Percentiles rank a stretch among this genome's conserved stretches.
phyloP scores from a whole-genome alignment of 495 filamentous ascomycete species.

The Annulohypoxylon moriforme region DNA sequence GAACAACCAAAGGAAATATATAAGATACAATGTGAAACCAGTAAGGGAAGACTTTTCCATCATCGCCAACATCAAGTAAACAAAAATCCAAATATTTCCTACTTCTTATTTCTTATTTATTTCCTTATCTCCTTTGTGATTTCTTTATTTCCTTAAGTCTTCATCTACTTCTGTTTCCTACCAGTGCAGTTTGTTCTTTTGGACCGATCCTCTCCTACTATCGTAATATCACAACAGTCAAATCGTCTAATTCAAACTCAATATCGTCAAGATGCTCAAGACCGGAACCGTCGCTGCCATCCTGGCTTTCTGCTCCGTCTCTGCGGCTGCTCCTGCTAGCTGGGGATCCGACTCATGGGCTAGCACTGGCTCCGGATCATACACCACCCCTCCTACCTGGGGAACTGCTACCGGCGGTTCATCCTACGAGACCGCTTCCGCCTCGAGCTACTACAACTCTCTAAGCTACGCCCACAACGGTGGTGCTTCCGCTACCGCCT shows the following conservation, averaged over 20 bases:
- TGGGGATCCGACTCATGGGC: neutral
- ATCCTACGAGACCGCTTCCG: neutral
- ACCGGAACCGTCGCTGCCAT: constrained; percentile 37
- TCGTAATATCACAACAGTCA: neutral
- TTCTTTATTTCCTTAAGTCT: constrained; percentile 27
- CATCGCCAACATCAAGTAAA: constrained; percentile 23
- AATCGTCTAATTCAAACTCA: constrained; percentile 17
- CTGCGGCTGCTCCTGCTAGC: constrained; percentile 35
- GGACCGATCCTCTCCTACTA: constrained; percentile 4
- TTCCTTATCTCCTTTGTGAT: constrained; percentile 18
- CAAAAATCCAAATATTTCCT: constrained; percentile 13
- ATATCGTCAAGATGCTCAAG: constrained; percentile 30
- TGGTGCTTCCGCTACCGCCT: neutral
- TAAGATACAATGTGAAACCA: constrained; percentile 27
- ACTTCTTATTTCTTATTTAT: constrained; percentile 23
- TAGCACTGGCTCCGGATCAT: neutral
- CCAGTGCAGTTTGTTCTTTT: constrained; percentile 7
- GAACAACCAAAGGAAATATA: constrained; percentile 3
- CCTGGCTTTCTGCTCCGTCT: constrained; percentile 41
- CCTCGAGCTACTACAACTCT: constrained; percentile 17
- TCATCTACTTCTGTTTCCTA: constrained; percentile 16
- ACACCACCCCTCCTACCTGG: neutral
- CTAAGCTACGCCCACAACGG: constrained; percentile 17
- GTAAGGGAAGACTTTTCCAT: neutral
- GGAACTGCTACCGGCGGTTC: constrained; percentile 13